phyloP scores from a whole-genome alignment of 495 filamentous ascomycete genomes.

The Xylaria palmicola region DNA sequence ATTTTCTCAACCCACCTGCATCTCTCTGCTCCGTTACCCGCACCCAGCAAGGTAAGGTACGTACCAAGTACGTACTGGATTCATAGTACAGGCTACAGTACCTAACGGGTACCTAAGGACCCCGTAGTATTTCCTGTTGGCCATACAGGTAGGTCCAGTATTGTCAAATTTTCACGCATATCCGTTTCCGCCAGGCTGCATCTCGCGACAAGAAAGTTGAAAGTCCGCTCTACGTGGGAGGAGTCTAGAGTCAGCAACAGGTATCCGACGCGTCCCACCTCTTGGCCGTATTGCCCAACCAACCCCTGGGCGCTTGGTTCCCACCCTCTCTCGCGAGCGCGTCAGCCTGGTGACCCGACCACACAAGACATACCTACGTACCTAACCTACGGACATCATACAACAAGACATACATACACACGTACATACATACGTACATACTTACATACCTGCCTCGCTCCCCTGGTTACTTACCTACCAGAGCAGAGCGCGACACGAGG shows the following conservation, averaged over 20 bases:
- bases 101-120: no score
- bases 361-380: neutral
- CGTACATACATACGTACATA: neutral
- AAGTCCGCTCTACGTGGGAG: neutral
- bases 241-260: slow-evolving; percentile 11
- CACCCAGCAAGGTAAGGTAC: neutral
- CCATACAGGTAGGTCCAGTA: neutral
- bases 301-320: slow-evolving; percentile 10
- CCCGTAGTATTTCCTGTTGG: neutral
- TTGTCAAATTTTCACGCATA: slow-evolving; percentile 13
- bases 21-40: neutral
- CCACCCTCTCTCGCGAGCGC: neutral
- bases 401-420: neutral
- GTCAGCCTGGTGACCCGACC: slow-evolving; percentile 5
- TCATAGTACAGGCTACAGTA: no score
- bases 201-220: slow-evolving; percentile 5
- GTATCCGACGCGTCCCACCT: slow-evolving; percentile 9
- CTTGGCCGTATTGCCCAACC: neutral
- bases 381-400: neutral
- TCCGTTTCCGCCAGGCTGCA: slow-evolving; percentile 13
- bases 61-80: neutral
- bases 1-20: neutral
- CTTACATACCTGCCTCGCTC: neutral
- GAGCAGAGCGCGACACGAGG: neutral
- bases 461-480: neutral